Evolutionary conservation across 441 rosid species (phyloP).

Genomic region (Hura crepitans): DNA sequence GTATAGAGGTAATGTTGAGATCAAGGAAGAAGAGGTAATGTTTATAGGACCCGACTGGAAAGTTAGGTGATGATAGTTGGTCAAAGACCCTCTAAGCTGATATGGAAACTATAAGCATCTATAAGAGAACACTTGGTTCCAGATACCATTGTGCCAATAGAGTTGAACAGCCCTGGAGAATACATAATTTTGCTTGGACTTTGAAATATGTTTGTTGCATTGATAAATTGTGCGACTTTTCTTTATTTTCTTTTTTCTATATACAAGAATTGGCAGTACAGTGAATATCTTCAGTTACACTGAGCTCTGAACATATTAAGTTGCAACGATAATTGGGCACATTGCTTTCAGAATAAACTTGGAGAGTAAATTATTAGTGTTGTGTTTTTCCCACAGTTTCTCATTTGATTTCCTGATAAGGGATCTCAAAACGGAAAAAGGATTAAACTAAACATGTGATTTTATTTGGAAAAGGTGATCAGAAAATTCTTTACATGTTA

Average conservation of each 20-base stretch:
- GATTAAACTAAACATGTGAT: too few species aligned
- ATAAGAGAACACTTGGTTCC: neutral
- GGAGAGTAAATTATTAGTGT: too few species aligned
- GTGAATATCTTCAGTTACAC: neutral
- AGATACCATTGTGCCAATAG: neutral
- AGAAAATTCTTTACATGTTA: too few species aligned
- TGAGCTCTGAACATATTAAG: neutral
- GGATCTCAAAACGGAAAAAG: too few species aligned
- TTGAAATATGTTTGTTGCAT: neutral
- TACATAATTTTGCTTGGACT: neutral
- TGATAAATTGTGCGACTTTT: neutral
- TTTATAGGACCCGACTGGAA: conserved; percentile 55
- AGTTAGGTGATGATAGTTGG: conserved; percentile 11
- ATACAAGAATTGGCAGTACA: neutral
- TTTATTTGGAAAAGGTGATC: too few species aligned
- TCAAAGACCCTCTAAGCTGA: neutral
- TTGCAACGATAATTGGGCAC: too few species aligned
- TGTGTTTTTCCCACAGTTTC: too few species aligned
- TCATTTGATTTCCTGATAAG: too few species aligned
- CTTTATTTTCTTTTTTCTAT: neutral
- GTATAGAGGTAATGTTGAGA: conserved; percentile 44
- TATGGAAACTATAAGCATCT: neutral
- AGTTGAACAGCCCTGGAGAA: neutral
- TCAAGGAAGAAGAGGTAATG: conserved; percentile 48
- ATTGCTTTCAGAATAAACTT: too few species aligned